Percentiles rank a stretch among this genome's conserved stretches.
These are phyloP conservation scores for Penicillium sp. DNA, from an alignment of 2,329 filamentous ascomycete genomes.

Conservation along the genomic window DNA sequence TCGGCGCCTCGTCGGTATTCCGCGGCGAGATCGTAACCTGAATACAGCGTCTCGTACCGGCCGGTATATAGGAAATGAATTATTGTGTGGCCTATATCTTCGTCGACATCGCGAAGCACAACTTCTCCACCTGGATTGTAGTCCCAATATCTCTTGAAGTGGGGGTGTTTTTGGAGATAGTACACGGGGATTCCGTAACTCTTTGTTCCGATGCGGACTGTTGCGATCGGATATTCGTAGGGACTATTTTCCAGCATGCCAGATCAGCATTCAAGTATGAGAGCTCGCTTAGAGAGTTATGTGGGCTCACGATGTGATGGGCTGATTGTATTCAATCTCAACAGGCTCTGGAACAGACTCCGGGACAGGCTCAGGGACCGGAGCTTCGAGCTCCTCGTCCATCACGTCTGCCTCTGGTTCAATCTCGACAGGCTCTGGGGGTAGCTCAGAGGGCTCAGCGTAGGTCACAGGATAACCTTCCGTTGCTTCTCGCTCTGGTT, in stretches of 20 bases:
- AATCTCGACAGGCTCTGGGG: too few relatives aligned
- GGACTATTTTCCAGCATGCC: neutral
- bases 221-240: neutral
- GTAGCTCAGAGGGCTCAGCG: too few relatives aligned
- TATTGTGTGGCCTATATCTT: constrained; percentile 24
- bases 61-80: constrained; percentile 26
- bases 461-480: too few relatives aligned
- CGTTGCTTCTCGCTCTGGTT: too few relatives aligned
- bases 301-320: too few relatives aligned
- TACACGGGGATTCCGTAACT: neutral
- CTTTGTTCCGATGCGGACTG: neutral
- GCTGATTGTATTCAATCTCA: too few relatives aligned
- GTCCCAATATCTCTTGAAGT: neutral
- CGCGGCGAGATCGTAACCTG: constrained; percentile 3
- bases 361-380: too few relatives aligned
- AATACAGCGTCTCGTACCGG: constrained; percentile 20
- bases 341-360: too few relatives aligned
- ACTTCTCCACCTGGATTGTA: neutral
- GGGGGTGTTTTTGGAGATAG: neutral
- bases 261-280: too few relatives aligned
- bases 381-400: too few relatives aligned
- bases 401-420: too few relatives aligned
- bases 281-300: too few relatives aligned
- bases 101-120: constrained; percentile 30
- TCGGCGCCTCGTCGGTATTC: constrained; percentile 25